These are phyloP conservation scores for Allium sativum DNA, from an alignment of 106 monocot genomes.

Conservation along the genomic window DNA sequence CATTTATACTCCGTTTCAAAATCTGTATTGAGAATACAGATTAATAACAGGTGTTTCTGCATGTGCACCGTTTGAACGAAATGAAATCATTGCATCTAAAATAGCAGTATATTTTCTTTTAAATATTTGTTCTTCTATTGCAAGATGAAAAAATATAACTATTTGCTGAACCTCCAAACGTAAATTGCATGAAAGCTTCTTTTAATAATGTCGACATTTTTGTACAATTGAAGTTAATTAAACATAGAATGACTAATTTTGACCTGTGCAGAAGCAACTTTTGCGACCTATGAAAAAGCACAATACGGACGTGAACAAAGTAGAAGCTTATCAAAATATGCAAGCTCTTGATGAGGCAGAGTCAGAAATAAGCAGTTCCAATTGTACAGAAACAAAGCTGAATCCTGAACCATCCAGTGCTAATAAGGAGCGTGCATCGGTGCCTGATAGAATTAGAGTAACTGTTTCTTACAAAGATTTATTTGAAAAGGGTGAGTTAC, in stretches of 20 bases:
- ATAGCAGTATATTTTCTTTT: no score
- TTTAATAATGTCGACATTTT: no score
- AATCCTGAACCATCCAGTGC: not conserved
- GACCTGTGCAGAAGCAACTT: conserved; percentile 18
- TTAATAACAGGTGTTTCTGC: no score
- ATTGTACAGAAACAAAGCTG: not conserved
- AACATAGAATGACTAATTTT: conserved; percentile 3
- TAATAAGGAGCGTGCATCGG: conserved; percentile 6
- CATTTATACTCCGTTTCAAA: no score
- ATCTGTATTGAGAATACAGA: no score
- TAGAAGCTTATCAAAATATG: not conserved
- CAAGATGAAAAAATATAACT: no score
- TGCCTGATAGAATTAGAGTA: conserved; percentile 19
- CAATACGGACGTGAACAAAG: not conserved
- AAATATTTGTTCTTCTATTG: no score
- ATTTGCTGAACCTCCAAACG: no score
- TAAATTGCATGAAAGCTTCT: not conserved
- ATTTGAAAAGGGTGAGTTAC: conserved; percentile 30
- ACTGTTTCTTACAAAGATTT: conserved; percentile 23
- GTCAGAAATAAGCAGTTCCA: conserved; percentile 5
- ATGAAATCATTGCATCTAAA: no score
- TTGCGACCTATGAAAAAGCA: conserved; percentile 14
- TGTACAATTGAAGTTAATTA: no score
- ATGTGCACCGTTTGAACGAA: no score
- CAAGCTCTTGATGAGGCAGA: conserved; percentile 2